phyloP scores from a whole-genome alignment of 257 asterid species.

The Fraxinus excelsior region DNA sequence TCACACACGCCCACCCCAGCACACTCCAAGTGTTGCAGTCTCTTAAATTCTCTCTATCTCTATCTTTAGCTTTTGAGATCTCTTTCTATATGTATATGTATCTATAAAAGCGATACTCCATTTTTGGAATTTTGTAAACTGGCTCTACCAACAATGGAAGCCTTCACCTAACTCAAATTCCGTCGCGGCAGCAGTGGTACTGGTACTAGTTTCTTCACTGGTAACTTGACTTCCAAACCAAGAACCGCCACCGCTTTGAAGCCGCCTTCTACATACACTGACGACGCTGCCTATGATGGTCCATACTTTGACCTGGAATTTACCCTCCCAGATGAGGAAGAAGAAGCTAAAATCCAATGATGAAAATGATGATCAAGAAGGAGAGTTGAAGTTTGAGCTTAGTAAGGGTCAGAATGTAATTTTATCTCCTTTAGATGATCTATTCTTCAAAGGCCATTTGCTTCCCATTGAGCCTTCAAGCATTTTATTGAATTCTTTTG shows the following conservation, averaged over 20 bases:
- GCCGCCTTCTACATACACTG: conserved; percentile 29
- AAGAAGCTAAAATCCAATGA: conserved; percentile 3
- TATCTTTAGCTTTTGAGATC: too few relatives aligned
- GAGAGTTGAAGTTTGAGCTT: conserved; percentile 30
- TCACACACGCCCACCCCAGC: too few relatives aligned
- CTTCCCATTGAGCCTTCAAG: conserved; percentile 40
- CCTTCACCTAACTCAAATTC: conserved; percentile 47
- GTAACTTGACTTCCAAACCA: too few relatives aligned
- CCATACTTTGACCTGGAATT: conserved; percentile 50
- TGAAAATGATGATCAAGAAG: conserved; percentile 17
- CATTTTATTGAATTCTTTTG: conserved; percentile 16
- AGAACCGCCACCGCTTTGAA: neutral
- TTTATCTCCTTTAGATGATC: conserved; percentile 32
- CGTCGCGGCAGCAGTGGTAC: conserved; percentile 33
- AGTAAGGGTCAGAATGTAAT: conserved; percentile 16
- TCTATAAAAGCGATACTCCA: neutral
- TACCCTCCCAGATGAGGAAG: conserved; percentile 31
- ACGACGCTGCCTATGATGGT: conserved; percentile 32
- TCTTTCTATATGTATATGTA: neutral
- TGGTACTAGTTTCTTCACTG: neutral
- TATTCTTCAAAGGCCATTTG: conserved; percentile 36
- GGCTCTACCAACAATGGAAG: conserved; percentile 57
- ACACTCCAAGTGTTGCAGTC: neutral
- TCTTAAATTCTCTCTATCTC: neutral
- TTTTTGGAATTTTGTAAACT: conserved; percentile 18